Conservation (phyloP, 768 basidiomycete genomes). For the Mycena filopes region DNA sequence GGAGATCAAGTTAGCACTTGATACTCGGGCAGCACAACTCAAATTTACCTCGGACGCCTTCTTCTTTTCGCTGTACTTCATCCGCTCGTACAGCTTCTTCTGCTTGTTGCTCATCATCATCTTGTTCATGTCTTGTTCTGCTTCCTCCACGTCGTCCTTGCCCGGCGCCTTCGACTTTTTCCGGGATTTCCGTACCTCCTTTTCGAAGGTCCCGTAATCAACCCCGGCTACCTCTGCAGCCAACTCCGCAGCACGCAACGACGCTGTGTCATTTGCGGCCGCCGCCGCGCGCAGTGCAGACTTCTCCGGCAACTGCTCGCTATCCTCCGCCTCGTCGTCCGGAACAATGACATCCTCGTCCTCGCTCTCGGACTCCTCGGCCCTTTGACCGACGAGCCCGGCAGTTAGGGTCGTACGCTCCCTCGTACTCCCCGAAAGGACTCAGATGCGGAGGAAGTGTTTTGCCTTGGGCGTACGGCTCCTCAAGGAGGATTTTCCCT, state of each 20-base stretch:
- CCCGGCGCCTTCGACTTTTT: conserved; percentile 49
- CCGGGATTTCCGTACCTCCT: conserved; percentile 71
- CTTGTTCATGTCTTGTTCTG: conserved; percentile 92
- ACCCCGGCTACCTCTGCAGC: conserved; percentile 91
- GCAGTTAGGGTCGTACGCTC: conserved; percentile 78
- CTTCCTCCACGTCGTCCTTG: conserved; percentile 48
- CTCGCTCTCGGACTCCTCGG: conserved; percentile 45
- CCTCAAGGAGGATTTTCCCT: conserved; percentile 85
- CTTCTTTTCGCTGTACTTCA: conserved; percentile 88
- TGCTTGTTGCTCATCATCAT: conserved; percentile 98
- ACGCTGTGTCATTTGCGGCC: conserved; percentile 65
- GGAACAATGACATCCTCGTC: conserved; percentile 41
- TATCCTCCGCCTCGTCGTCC: conserved; percentile 41
- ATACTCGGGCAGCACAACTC: background rate
- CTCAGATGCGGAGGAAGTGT: conserved; percentile 94
- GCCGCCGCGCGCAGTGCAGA: conserved; percentile 46
- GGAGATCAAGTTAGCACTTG: conserved; percentile 17
- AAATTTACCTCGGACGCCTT: conserved; percentile 79
- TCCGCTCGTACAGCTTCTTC: conserved; percentile 91
- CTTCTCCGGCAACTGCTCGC: conserved; percentile 37
- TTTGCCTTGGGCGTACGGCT: conserved; percentile 85
- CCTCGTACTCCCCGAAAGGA: conserved; percentile 88
- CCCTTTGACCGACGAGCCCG: conserved; percentile 47
- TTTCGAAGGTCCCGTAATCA: conserved; percentile 83
- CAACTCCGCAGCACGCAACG: conserved; percentile 87